Evolutionary conservation across 768 basidiomycete species (phyloP).

Genomic region (Paxillus ammoniavirescens): DNA sequence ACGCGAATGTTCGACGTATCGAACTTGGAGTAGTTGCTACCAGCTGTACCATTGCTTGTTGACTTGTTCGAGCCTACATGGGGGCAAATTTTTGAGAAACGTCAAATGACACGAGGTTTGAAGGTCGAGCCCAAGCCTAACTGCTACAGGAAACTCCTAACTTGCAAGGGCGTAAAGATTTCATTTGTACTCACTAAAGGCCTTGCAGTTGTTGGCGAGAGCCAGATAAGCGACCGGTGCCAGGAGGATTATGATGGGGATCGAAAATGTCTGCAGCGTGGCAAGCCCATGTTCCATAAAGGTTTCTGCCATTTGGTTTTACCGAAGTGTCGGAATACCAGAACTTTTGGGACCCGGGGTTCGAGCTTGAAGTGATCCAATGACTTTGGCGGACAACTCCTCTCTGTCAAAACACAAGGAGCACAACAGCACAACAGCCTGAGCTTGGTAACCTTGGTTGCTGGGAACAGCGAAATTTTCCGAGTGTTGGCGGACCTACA

Average conservation of each 20-base stretch:
- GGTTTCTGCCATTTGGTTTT: not conserved
- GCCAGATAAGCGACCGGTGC: constrained; percentile 18
- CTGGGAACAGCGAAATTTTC: not conserved
- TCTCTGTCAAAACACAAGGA: too few relatives aligned
- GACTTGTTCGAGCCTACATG: constrained; percentile 6
- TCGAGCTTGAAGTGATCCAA: not conserved
- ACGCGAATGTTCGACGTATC: constrained; percentile 40
- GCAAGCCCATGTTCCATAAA: constrained; percentile 3
- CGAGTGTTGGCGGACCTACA: too few relatives aligned
- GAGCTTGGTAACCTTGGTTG: not conserved
- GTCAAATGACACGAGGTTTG: too few relatives aligned
- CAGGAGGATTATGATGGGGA: constrained; percentile 8
- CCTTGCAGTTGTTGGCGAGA: constrained; percentile 1
- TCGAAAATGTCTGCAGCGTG: constrained; percentile 11
- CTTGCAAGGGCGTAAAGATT: not conserved
- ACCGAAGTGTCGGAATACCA: too few relatives aligned
- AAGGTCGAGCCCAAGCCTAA: too few relatives aligned
- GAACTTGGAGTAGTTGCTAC: constrained; percentile 18
- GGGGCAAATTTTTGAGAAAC: constrained; percentile 5
- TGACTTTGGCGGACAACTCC: not conserved
- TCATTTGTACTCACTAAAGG: constrained; percentile 14
- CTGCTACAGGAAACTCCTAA: not conserved
- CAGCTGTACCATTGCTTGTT: not conserved
- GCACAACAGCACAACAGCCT: not conserved
- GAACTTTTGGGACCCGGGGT: too few relatives aligned